phyloP scores from a whole-genome alignment of 495 filamentous ascomycete genomes.

The Penicillium pancosmium region DNA sequence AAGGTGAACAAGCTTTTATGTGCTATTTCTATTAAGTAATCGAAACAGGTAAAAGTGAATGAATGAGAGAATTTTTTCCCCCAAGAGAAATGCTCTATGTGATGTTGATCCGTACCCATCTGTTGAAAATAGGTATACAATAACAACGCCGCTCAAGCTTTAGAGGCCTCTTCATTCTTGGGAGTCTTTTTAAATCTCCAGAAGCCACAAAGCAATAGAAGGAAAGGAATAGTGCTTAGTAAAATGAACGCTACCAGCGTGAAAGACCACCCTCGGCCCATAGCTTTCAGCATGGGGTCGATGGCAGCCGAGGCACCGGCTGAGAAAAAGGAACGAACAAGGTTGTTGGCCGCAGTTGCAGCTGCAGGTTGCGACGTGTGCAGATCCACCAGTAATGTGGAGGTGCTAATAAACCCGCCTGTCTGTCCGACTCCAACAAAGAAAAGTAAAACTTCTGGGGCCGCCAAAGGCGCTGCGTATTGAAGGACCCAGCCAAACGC shows the following conservation, averaged over 20 bases:
- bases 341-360: conserved; percentile 66
- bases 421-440: conserved; percentile 54
- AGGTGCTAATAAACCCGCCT: conserved; percentile 47
- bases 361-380: conserved; percentile 57
- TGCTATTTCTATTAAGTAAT: not conserved
- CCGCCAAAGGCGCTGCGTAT: conserved; percentile 43
- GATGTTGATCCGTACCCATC: not conserved
- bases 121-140: not conserved
- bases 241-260: conserved; percentile 38
- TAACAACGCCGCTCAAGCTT: not conserved
- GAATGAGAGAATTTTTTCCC: not conserved
- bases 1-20: not conserved
- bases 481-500: conserved; percentile 31
- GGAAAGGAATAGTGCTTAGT: conserved; percentile 21
- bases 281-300: conserved; percentile 58
- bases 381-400: conserved; percentile 59
- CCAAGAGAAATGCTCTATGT: not conserved
- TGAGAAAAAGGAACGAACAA: conserved; percentile 63
- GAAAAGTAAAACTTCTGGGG: conserved; percentile 56
- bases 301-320: conserved; percentile 61
- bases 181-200: conserved; percentile 6
- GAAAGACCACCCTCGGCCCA: conserved; percentile 55
- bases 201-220: conserved; percentile 19
- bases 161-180: not conserved
- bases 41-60: not conserved